These are phyloP conservation scores for Cladosporium sp. DNA, from an alignment of 2,329 filamentous ascomycete species.

Conservation along the genomic window DNA sequence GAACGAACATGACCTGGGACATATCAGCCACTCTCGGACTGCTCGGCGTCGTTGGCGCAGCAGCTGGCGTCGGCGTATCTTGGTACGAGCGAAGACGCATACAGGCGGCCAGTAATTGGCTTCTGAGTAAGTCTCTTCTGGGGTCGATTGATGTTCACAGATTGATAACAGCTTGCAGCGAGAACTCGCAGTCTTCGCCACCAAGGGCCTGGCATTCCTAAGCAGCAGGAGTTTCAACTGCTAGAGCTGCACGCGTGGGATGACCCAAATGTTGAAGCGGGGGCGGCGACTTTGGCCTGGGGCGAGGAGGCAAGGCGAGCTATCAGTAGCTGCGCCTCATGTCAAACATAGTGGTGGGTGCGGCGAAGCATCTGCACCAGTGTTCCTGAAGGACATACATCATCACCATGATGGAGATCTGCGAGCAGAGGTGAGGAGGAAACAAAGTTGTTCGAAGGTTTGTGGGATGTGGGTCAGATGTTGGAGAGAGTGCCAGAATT, in stretches of 20 bases:
- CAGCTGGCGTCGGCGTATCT: background rate
- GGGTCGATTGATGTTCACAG: no score
- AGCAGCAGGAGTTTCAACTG: background rate
- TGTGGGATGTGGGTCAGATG: no score
- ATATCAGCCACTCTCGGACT: background rate
- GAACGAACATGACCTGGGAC: background rate
- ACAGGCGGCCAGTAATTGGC: background rate
- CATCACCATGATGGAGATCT: no score
- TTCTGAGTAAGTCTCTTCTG: background rate
- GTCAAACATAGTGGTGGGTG: no score
- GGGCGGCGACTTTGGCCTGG: background rate
- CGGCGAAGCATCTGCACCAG: no score
- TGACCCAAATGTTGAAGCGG: background rate
- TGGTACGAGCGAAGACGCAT: background rate
- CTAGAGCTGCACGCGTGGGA: background rate
- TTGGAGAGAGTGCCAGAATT: no score
- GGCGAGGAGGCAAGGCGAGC: background rate
- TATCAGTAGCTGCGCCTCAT: background rate
- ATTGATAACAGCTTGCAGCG: background rate
- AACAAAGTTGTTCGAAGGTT: no score
- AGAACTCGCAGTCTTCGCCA: background rate
- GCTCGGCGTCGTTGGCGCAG: background rate
- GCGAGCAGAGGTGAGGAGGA: no score
- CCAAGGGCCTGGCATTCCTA: background rate
- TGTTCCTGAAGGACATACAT: no score